Conservation (phyloP, 495 filamentous ascomycete species). For the Podospora tetraspora region DNA sequence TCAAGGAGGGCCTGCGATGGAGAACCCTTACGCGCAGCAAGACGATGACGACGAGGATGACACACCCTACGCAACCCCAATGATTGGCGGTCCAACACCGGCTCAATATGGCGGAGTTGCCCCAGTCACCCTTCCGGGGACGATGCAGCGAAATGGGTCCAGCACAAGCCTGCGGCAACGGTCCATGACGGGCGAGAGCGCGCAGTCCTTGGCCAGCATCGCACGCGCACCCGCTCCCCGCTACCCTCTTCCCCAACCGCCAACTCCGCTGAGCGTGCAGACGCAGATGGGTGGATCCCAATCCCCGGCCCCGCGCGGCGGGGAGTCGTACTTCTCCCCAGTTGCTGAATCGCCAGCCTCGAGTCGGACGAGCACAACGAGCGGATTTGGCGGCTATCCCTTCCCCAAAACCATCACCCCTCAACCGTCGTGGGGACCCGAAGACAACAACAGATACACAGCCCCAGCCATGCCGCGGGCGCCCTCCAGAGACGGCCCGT, state of each 20-base stretch:
- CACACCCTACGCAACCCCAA: conserved; percentile 27
- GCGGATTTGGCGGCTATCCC: conserved; percentile 53
- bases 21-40: conserved; percentile 75
- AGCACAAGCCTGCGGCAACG: conserved; percentile 74
- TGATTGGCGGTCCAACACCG: conserved; percentile 8
- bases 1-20: conserved; percentile 51
- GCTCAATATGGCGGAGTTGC: conserved; percentile 16
- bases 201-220: conserved; percentile 43
- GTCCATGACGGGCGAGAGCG: conserved; percentile 70
- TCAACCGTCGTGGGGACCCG: conserved; percentile 53
- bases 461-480: conserved; percentile 78
- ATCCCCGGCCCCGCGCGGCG: conserved; percentile 45
- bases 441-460: conserved; percentile 74
- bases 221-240: conserved; percentile 57
- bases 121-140: conserved; percentile 24
- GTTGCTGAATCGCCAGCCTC: conserved; percentile 76
- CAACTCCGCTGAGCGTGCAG: conserved; percentile 61
- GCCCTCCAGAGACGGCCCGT: conserved; percentile 70
- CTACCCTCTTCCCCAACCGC: conserved; percentile 57
- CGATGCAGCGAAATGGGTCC: conserved; percentile 71
- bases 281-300: conserved; percentile 51
- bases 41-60: conserved; percentile 78
- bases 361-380: conserved; percentile 64
- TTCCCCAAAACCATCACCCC: conserved; percentile 72
- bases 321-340: conserved; percentile 89